These are phyloP conservation scores for Colletotrichum phormii DNA, from an alignment of 2,329 filamentous ascomycete species.

Conservation along the genomic window DNA sequence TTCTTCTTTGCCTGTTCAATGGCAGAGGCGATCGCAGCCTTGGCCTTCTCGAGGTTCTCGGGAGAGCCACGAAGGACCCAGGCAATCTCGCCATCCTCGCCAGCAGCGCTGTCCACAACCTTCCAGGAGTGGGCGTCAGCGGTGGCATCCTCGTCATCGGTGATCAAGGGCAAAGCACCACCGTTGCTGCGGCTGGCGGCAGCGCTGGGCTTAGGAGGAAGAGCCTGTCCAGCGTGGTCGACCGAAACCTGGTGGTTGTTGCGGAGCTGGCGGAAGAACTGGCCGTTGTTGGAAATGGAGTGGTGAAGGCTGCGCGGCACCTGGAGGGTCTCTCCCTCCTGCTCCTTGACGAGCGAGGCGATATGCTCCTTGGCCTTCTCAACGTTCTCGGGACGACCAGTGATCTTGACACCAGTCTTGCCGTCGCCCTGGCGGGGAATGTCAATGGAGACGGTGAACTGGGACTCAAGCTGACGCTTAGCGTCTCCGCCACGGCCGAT, in stretches of 20 bases:
- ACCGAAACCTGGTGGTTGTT: slow-evolving; percentile 90
- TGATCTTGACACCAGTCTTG: slow-evolving; percentile 87
- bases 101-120: slow-evolving; percentile 72
- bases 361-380: slow-evolving; percentile 91
- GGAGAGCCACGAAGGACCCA: slow-evolving; percentile 87
- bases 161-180: slow-evolving; percentile 86
- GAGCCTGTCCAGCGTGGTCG: slow-evolving; percentile 85
- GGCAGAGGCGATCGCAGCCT: slow-evolving; percentile 77
- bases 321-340: slow-evolving; percentile 87
- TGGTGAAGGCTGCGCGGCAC: slow-evolving; percentile 89
- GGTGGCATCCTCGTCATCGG: slow-evolving; percentile 77
- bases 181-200: slow-evolving; percentile 65
- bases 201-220: slow-evolving; percentile 75
- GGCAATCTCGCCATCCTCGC: slow-evolving; percentile 80
- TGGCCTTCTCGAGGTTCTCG: slow-evolving; percentile 86
- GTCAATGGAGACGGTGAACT: slow-evolving; percentile 89
- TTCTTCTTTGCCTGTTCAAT: slow-evolving; percentile 78
- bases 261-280: slow-evolving; percentile 91
- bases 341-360: slow-evolving; percentile 80
- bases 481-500: slow-evolving; percentile 93
- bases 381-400: slow-evolving; percentile 82
- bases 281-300: slow-evolving; percentile 85
- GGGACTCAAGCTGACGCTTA: slow-evolving; percentile 84
- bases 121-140: slow-evolving; percentile 85
- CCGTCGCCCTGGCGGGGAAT: slow-evolving; percentile 90